phyloP scores from a whole-genome alignment of 2,329 filamentous ascomycete species.

The Colletotrichum somersetense region DNA sequence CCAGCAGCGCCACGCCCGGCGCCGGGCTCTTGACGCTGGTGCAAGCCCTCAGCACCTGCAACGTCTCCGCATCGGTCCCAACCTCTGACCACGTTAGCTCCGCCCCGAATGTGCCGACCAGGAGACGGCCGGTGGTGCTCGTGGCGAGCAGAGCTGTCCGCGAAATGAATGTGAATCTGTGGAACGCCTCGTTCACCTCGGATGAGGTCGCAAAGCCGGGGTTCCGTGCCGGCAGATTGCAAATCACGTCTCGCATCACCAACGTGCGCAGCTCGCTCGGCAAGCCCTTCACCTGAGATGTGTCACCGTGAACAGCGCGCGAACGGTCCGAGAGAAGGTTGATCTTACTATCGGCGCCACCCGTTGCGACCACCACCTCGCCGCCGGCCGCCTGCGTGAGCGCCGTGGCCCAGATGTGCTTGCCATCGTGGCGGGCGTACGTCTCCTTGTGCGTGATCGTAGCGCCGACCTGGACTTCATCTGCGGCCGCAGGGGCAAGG shows the following conservation, averaged over 20 bases:
- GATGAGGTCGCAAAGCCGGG: slow-evolving; percentile 48
- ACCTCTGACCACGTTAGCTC: slow-evolving; percentile 60
- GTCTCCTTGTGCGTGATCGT: slow-evolving; percentile 66
- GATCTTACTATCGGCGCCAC: slow-evolving; percentile 85
- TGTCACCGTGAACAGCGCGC: background rate
- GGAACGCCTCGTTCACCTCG: slow-evolving; percentile 61
- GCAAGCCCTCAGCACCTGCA: slow-evolving; percentile 58
- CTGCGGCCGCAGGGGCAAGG: slow-evolving; percentile 23
- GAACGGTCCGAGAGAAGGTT: slow-evolving; percentile 57
- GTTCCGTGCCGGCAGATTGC: slow-evolving; percentile 42
- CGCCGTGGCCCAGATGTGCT: slow-evolving; percentile 88
- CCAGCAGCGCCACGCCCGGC: slow-evolving; percentile 59
- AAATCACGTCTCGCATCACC: slow-evolving; percentile 52
- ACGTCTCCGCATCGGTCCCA: slow-evolving; percentile 49
- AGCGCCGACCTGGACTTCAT: slow-evolving; percentile 35
- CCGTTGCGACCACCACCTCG: slow-evolving; percentile 71
- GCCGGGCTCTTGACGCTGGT: slow-evolving; percentile 60
- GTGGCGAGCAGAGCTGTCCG: slow-evolving; percentile 65
- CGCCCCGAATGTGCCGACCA: slow-evolving; percentile 57
- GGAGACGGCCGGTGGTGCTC: slow-evolving; percentile 71
- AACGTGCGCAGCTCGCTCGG: slow-evolving; percentile 44
- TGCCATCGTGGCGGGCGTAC: slow-evolving; percentile 80
- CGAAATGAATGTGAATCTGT: slow-evolving; percentile 73
- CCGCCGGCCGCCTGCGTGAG: slow-evolving; percentile 50
- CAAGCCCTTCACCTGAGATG: slow-evolving; percentile 5